Evolutionary conservation across 1,284 basidiomycete genomes (phyloP), one percentile per base, ranked within the genome.

Genomic region (Vanrija sp.): DNA sequence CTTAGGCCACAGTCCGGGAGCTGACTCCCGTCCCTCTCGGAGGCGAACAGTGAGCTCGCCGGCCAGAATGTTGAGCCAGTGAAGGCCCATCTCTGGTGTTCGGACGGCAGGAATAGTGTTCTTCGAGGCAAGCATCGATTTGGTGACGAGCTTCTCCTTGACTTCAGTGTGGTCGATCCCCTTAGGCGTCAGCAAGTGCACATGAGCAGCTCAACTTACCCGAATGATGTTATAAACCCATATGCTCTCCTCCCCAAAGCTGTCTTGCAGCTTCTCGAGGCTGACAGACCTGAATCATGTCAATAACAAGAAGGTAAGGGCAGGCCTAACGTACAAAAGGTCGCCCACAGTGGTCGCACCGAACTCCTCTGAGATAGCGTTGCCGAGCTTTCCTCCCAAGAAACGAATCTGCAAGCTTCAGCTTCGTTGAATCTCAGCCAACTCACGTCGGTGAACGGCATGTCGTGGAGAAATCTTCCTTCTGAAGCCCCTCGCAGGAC

Each of bases 91-190:
- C 6, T 83, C 79, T 12, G 83, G 76, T 38, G 84, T 86, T 2
- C 81, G 86, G 38, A 96, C 85, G 1, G 86, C 83, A 21, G 85
- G 84, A 0, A 86, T 85, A 21, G 95, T 83, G 67, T 95, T 96
- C 74, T 97, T 97, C 10, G 90, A 87, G 0, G 91, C 91, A 50
- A 92, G 79, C 93, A 97, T 97, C 62, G 89, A 92, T 78, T 96
- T 96, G 40, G 87, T 79, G 0, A 82, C 79, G 3, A 87, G 82
- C 72, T 92, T 91, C 66, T 91, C 88, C 69, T 91, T 93, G 45
- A 96, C 93, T 84, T 96, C 92, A 2, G 83, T 83, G 61, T 89
- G 83, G 68, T 98, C 95, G 55, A 97, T 87, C 0, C 95, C 95
- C 89, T 91, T 63, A 1, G 2, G n/a, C 28, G 56, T 61, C 23